phyloP scores from a whole-genome alignment of 2,329 filamentous ascomycete genomes.

The Phoma herbarum region DNA sequence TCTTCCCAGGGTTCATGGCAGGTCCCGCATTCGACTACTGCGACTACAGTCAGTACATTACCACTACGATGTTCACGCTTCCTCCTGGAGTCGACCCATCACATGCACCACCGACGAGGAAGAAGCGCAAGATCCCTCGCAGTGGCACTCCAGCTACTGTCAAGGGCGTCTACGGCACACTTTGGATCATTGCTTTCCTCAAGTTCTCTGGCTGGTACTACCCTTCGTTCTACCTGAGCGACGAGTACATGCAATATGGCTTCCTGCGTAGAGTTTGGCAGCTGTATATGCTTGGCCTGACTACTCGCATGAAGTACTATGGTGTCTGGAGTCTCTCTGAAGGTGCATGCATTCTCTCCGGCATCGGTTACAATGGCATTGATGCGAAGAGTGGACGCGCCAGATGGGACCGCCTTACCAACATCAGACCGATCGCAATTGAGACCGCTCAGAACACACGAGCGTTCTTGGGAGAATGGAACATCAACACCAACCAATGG shows the following conservation, averaged over 20 bases:
- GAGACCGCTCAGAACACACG: constrained; percentile 94
- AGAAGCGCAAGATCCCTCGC: constrained; percentile 90
- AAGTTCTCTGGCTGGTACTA: constrained; percentile 74
- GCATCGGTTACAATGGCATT: constrained; percentile 92
- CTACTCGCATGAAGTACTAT: constrained; percentile 91
- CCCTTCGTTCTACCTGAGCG: constrained; percentile 68
- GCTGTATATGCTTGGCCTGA: constrained; percentile 84
- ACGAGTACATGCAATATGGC: constrained; percentile 71
- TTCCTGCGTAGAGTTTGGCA: constrained; percentile 78
- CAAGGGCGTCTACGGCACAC: constrained; percentile 76
- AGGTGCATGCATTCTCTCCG: constrained; percentile 91
- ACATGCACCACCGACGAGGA: constrained; percentile 84
- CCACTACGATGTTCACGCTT: constrained; percentile 92
- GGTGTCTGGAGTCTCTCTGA: constrained; percentile 94
- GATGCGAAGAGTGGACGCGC: constrained; percentile 85
- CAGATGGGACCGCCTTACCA: constrained; percentile 88
- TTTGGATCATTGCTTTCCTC: constrained; percentile 83
- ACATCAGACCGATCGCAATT: constrained; percentile 85
- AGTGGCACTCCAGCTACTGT: constrained; percentile 84
- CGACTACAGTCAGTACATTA: constrained; percentile 91
- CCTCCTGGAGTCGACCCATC: constrained; percentile 82
- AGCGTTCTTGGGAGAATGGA: constrained; percentile 91
- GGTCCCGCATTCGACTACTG: constrained; percentile 95
- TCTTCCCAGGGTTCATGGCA: constrained; percentile 89
- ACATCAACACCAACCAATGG: constrained; percentile 99